These are phyloP conservation scores for Botrytis squamosa DNA, from an alignment of 2,329 filamentous ascomycete genomes.

Conservation along the genomic window DNA sequence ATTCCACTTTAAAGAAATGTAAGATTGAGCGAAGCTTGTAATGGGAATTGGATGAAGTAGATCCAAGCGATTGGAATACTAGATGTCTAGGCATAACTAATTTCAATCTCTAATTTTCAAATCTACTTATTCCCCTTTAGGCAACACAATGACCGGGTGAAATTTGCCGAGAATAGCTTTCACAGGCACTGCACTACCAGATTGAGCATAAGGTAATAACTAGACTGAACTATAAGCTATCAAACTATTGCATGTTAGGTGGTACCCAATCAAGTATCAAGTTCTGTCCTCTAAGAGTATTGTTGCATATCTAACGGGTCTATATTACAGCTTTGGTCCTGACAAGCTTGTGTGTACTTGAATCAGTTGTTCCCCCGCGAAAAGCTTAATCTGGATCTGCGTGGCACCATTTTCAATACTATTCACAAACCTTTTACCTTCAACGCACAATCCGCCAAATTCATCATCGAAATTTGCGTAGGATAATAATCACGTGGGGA, in stretches of 20 bases:
- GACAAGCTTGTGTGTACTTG: background rate
- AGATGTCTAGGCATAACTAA: background rate
- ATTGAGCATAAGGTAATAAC: background rate
- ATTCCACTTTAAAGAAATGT: background rate
- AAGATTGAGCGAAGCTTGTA: too few relatives aligned
- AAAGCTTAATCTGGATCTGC: background rate
- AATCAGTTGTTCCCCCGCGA: background rate
- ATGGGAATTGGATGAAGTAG: background rate
- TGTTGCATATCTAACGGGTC: background rate
- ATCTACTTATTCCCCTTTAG: background rate
- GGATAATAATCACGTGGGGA: background rate
- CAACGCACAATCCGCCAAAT: background rate
- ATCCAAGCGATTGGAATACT: too few relatives aligned
- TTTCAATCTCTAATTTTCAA: background rate
- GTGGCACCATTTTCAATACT: background rate
- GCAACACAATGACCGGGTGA: background rate
- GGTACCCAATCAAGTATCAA: background rate
- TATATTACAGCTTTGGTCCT: background rate
- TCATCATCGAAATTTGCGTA: accelerated
- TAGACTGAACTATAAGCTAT: background rate
- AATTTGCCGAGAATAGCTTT: background rate
- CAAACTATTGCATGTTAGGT: background rate
- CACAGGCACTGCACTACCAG: background rate
- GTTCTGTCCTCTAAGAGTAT: accelerated
- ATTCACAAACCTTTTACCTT: accelerated